phyloP scores from a whole-genome alignment of 805 yeast genomes.

The Sugiyamaella mastotermitis region DNA sequence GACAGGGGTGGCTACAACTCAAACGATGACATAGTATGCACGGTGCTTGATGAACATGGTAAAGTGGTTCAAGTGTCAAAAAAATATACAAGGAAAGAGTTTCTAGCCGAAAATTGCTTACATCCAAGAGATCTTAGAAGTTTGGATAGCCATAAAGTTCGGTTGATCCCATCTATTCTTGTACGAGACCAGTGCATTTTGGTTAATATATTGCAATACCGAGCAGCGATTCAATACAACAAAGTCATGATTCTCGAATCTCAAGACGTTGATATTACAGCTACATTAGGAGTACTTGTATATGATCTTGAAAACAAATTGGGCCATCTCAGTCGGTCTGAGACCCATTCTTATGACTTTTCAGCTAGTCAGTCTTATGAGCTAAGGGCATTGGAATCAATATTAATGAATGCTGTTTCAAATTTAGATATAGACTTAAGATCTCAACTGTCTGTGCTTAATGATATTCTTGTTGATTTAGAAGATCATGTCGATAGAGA shows the following conservation, averaged over 20 bases:
- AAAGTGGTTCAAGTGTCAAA: constrained; percentile 53
- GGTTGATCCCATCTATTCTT: constrained; percentile 61
- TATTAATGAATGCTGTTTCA: constrained; percentile 74
- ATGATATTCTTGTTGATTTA: constrained; percentile 56
- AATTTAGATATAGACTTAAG: constrained; percentile 71
- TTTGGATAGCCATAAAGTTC: constrained; percentile 61
- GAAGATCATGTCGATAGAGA: constrained; percentile 78
- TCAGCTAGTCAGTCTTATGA: constrained; percentile 53
- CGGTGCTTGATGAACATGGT: constrained; percentile 53
- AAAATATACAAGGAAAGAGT: constrained; percentile 48
- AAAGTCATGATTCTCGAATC: constrained; percentile 61
- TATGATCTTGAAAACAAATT: constrained; percentile 78
- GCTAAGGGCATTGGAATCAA: constrained; percentile 76
- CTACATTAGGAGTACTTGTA: constrained; percentile 67
- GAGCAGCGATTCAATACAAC: constrained; percentile 54
- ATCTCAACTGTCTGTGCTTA: constrained; percentile 51
- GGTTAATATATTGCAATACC: constrained; percentile 55
- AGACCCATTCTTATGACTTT: constrained; percentile 30
- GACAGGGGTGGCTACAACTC: too few species aligned
- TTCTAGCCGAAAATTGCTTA: constrained; percentile 58
- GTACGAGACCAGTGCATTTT: constrained; percentile 52
- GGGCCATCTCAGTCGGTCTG: constrained; percentile 29
- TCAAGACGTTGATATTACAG: constrained; percentile 43
- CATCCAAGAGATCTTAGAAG: constrained; percentile 85
- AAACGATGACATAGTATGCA: too few species aligned